Evolutionary conservation across 2,329 filamentous ascomycete genomes (phyloP), one percentile per base, ranked within the genome.

Genomic region (Fusarium penzigii): DNA sequence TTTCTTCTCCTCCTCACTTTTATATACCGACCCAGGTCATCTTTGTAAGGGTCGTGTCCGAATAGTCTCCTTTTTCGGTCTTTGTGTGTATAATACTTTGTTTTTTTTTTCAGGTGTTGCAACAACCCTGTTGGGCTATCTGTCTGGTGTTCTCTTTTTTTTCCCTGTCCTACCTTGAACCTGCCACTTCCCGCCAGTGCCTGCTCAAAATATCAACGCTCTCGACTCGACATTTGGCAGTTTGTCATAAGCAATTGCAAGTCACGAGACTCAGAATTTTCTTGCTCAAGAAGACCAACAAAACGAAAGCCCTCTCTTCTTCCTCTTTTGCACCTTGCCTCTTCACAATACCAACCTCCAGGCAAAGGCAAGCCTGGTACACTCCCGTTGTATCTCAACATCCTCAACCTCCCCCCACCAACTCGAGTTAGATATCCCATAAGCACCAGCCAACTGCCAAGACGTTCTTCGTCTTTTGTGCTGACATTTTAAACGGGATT

Each of bases 131-230:
- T 55, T 56, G 52, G 51, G 64, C 53, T 64, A 53, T 61, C 55
- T 58, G 60, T 54, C 44, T 61, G 53, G 56, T 64, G 56, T 60
- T 62, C 63, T 57, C 57, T 62, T 56, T 51, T 60, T 64, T 62
- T 59, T 52, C 57, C 53, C 58, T 51, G 55, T 52, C 20, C 7
- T 25, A 25, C 20, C 20, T 25, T 25, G 20, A 25, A 25, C 20
- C 20, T 25, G 20, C 20, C 20, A 25, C 20, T 25, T 64, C 56
- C 56, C 56, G 61, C 51, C 57, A 65, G 58, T 61, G 58, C 64
- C 63, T 57, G 20, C 20, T 25, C 51, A 60, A 55, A 60, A 63
- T 63, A 61, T 61, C 61, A 51, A 51, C 46, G 49, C 56, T 48
- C 51, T 52, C 43, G 46, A 43, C 44, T 46, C 51, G 51, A 48